Percentiles rank a stretch among this genome's conserved stretches.
These are phyloP conservation scores for Oryza punctata DNA, from an alignment of 176 grass and related monocot genomes.

Conservation along the genomic window DNA sequence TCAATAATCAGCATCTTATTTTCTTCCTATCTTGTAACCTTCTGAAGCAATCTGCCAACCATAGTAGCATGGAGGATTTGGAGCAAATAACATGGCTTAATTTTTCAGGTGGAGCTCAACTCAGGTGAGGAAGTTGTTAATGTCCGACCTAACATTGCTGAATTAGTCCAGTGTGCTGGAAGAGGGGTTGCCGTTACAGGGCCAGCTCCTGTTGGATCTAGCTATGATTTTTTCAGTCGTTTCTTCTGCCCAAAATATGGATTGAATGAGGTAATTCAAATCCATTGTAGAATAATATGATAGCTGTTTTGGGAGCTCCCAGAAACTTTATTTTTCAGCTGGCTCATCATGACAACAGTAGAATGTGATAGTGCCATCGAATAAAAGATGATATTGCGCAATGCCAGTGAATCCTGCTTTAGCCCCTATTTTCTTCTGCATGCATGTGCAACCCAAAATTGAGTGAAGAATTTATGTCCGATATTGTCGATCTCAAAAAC, in stretches of 20 bases:
- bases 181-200: constrained; percentile 54
- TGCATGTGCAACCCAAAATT: neutral
- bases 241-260: constrained; percentile 58
- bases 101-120: constrained; percentile 49
- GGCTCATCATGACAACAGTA: neutral
- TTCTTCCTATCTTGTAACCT: too few relatives aligned
- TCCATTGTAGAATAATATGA: neutral
- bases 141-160: constrained; percentile 51
- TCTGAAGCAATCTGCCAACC: too few relatives aligned
- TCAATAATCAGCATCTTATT: too few relatives aligned
- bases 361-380: neutral
- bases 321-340: neutral
- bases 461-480: too few relatives aligned
- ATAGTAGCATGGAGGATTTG: too few relatives aligned
- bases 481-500: too few relatives aligned
- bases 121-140: constrained; percentile 56
- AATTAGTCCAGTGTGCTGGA: constrained; percentile 49
- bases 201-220: constrained; percentile 50
- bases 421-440: neutral
- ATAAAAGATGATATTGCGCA: neutral
- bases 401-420: neutral
- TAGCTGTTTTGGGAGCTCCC: neutral
- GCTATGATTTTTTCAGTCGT: constrained; percentile 58
- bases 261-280: constrained; percentile 55
- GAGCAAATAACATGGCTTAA: neutral